A percentile compares a stretch with the other conserved stretches of the same genome.
Evolutionary conservation across 768 basidiomycete species (phyloP).

Genomic region (Russula compacta): DNA sequence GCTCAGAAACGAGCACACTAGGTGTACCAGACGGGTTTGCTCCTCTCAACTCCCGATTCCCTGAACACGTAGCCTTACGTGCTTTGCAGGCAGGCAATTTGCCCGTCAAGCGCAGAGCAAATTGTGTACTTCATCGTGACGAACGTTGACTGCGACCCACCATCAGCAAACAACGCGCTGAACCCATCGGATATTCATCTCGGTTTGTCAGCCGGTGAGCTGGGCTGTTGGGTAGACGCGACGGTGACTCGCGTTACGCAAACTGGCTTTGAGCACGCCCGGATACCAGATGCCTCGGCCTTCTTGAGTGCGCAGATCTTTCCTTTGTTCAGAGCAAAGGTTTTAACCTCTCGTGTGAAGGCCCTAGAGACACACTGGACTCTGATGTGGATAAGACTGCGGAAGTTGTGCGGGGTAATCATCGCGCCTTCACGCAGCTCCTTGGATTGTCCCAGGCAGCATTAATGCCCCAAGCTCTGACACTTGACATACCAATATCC

Average conservation of each 20-base stretch:
- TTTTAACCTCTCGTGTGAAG: background rate
- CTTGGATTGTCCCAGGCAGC: constrained; percentile 52
- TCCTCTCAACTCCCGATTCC: background rate
- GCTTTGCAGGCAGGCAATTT: background rate
- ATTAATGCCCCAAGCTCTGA: constrained; percentile 43
- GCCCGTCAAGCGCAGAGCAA: constrained; percentile 29
- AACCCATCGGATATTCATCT: constrained; percentile 39
- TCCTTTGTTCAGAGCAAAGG: background rate
- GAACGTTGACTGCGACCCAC: constrained; percentile 57
- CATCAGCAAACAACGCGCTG: constrained; percentile 29
- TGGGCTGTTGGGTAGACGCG: constrained; percentile 82
- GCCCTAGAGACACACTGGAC: background rate
- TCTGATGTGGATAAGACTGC: background rate
- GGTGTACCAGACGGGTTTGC: constrained; percentile 1
- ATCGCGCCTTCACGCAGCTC: constrained; percentile 39
- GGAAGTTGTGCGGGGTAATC: constrained; percentile 5
- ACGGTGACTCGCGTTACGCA: constrained; percentile 67
- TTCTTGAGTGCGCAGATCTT: constrained; percentile 41
- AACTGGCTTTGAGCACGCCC: constrained; percentile 62
- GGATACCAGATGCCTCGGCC: constrained; percentile 42
- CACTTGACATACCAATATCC: constrained; percentile 57
- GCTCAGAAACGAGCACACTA: background rate
- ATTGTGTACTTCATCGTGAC: constrained; percentile 73
- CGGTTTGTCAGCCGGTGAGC: constrained; percentile 51
- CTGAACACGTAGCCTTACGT: background rate